phyloP scores from a whole-genome alignment of 257 asterid species.

The Ocimum tenuiflorum region DNA sequence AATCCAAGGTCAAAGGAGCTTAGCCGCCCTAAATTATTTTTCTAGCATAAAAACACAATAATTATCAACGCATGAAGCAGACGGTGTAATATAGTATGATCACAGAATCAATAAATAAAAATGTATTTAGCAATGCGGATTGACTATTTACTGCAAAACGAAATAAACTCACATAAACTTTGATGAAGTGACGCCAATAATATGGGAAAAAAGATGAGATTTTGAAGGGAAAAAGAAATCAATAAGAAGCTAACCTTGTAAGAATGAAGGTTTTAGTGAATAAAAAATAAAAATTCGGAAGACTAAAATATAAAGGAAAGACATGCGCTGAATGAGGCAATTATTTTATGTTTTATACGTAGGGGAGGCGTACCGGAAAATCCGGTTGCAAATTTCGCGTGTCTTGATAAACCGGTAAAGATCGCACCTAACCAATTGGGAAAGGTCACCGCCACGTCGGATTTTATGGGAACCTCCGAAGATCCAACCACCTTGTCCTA shows the following conservation, averaged over 20 bases:
- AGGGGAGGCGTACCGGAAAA: conserved; percentile 24
- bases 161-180: background rate
- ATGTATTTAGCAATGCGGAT: no score
- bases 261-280: background rate
- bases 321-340: background rate
- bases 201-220: background rate
- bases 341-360: conserved; percentile 21
- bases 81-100: no score
- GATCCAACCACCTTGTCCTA: conserved; percentile 24
- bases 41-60: no score
- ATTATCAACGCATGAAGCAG: no score
- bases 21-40: no score
- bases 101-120: no score
- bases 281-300: background rate
- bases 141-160: no score
- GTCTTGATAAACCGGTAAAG: conserved; percentile 24
- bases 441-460: conserved; percentile 59
- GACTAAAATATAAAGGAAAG: background rate
- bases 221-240: background rate
- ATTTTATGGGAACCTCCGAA: conserved; percentile 47
- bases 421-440: conserved; percentile 17
- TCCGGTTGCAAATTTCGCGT: conserved; percentile 21
- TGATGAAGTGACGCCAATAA: background rate
- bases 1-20: no score
- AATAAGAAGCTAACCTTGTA: conserved; percentile 20